Conservation (phyloP, 306 rosid genomes). For the Cucumis melo region DNA sequence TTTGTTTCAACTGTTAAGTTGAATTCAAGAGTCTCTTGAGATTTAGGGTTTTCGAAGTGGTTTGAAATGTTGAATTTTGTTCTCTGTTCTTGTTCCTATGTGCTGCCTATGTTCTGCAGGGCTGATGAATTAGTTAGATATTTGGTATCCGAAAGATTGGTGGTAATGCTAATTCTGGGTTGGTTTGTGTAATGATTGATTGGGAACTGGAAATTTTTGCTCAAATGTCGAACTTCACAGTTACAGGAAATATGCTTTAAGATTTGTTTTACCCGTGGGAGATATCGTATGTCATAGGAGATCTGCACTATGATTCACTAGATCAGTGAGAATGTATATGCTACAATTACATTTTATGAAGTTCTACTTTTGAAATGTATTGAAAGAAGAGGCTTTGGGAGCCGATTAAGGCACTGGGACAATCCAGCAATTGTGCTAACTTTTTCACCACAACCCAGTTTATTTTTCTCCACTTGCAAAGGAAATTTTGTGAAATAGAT, state of each 20-base stretch:
- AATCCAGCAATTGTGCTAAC: not conserved
- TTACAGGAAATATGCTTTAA: not conserved
- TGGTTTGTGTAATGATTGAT: not conserved
- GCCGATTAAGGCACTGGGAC: not conserved
- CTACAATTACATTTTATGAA: not conserved
- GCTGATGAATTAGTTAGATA: not conserved
- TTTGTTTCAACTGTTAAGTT: not conserved
- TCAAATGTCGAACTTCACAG: not conserved
- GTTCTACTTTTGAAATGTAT: not conserved
- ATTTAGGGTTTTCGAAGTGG: constrained; percentile 11
- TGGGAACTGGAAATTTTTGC: not conserved
- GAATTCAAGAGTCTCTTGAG: not conserved
- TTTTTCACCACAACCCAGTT: not conserved
- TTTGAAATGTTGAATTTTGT: not conserved
- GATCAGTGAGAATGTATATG: not conserved
- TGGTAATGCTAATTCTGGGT: not conserved
- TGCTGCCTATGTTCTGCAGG: not conserved
- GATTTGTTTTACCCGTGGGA: not conserved
- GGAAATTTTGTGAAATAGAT: not conserved
- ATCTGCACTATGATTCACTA: not conserved
- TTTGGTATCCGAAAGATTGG: not conserved
- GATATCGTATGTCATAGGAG: not conserved
- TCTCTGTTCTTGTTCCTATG: not conserved
- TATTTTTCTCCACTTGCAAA: not conserved
- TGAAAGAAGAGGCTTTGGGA: not conserved